Percentiles rank a stretch among this genome's conserved stretches.
Conservation (phyloP, 202 grass and related monocot species). For the Eragrostis tef region DNA sequence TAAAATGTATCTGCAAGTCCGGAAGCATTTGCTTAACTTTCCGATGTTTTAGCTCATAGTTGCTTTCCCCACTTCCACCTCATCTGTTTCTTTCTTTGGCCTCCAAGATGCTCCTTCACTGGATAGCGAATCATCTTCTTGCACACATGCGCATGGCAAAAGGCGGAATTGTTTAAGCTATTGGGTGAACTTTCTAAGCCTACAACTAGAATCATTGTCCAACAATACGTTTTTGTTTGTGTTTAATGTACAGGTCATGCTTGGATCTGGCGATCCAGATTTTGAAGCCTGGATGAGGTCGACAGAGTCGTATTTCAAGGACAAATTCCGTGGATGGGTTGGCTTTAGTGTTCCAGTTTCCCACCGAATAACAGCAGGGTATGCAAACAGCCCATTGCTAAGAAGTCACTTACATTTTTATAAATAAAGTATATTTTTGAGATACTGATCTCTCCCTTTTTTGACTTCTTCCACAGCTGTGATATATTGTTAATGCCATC, state of each 20-base stretch:
- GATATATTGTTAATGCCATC: slow-evolving; percentile 98
- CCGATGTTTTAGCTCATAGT: not conserved
- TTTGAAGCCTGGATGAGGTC: slow-evolving; percentile 93
- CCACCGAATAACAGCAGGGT: slow-evolving; percentile 93
- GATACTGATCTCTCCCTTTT: slow-evolving; percentile 13
- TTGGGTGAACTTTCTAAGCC: slow-evolving; percentile 12
- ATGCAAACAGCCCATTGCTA: slow-evolving; percentile 33
- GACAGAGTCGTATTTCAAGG: slow-evolving; percentile 63
- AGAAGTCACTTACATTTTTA: slow-evolving; percentile 17
- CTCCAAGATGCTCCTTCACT: not conserved
- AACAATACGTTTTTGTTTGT: slow-evolving; percentile 22
- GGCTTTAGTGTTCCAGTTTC: slow-evolving; percentile 95
- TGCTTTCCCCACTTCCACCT: not conserved
- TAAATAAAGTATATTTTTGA: not conserved
- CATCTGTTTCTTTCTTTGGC: not conserved
- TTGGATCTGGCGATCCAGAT: slow-evolving; percentile 82
- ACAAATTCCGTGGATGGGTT: slow-evolving; percentile 97
- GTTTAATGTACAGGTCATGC: slow-evolving; percentile 69
- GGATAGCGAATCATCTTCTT: not conserved
- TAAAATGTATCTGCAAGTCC: too few species aligned
- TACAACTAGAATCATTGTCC: slow-evolving; percentile 6
- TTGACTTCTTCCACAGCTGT: slow-evolving; percentile 60
- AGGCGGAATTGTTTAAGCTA: not conserved
- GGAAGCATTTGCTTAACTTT: not conserved
- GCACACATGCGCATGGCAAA: not conserved